Evolutionary conservation across 2,329 filamentous ascomycete species (phyloP).

Genomic region (Diaporthe citrichinensis): DNA sequence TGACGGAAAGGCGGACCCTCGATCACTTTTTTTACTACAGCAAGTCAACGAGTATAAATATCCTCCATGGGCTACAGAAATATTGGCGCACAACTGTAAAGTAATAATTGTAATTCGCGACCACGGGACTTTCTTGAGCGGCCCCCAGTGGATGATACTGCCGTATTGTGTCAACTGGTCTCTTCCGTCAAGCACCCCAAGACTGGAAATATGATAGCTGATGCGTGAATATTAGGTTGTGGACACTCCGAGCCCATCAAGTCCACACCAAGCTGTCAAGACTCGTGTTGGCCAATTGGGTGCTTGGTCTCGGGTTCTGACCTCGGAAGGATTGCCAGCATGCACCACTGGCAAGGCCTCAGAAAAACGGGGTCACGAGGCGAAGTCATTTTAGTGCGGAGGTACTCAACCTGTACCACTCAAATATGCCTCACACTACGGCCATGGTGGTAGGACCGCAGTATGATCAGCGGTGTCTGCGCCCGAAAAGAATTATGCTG

Average conservation of each 20-base stretch:
- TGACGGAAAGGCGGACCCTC: not conserved
- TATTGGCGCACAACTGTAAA: too few species aligned
- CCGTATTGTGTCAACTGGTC: too few species aligned
- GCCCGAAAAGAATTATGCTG: slow-evolving; percentile 10
- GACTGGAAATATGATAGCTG: not conserved
- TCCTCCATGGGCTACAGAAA: too few species aligned
- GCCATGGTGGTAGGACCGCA: not conserved
- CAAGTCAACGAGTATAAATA: too few species aligned
- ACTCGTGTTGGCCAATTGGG: not conserved
- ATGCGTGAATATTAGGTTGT: not conserved
- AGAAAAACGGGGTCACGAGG: not conserved
- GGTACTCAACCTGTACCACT: not conserved
- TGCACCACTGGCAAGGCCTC: not conserved
- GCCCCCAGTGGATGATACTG: not conserved
- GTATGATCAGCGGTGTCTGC: not conserved
- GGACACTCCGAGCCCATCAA: not conserved
- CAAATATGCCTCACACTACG: not conserved
- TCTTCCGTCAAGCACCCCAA: not conserved
- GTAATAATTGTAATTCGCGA: too few species aligned
- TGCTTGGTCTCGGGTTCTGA: not conserved
- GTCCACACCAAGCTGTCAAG: not conserved
- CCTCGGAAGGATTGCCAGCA: not conserved
- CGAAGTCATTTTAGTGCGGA: not conserved
- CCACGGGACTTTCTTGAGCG: not conserved
- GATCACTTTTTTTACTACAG: too few species aligned